These are phyloP conservation scores for Tillandsia leiboldiana DNA, from an alignment of 176 grass and related monocot species.

Conservation along the genomic window DNA sequence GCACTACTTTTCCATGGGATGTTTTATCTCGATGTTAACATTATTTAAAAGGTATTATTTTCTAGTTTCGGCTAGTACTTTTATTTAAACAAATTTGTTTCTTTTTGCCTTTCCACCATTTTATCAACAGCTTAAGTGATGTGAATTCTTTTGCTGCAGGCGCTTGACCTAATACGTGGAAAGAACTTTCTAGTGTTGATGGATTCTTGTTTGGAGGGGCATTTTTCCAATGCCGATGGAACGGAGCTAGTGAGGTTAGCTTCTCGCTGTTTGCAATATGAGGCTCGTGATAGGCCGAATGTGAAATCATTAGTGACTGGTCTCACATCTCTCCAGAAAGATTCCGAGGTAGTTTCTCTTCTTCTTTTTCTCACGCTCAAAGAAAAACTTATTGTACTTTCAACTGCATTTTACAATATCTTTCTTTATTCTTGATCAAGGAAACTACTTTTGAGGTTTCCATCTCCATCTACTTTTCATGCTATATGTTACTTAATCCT, in stretches of 20 bases:
- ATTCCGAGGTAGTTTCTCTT: constrained; percentile 41
- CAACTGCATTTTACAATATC: constrained; percentile 8
- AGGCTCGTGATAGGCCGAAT: constrained; percentile 64
- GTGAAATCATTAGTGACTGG: constrained; percentile 56
- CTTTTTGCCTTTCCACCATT: too few species aligned
- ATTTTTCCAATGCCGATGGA: constrained; percentile 69
- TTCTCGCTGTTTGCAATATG: constrained; percentile 76
- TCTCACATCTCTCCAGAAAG: constrained; percentile 67
- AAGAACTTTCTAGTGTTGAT: constrained; percentile 57
- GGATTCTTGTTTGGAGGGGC: constrained; percentile 90
- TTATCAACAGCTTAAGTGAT: neutral
- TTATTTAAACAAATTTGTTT: too few species aligned
- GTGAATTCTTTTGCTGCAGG: constrained; percentile 31
- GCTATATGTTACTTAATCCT: constrained; percentile 15
- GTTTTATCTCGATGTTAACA: too few species aligned
- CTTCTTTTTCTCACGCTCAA: neutral
- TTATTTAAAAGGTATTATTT: too few species aligned
- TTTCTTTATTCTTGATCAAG: constrained; percentile 8
- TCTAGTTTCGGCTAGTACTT: too few species aligned
- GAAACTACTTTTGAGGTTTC: neutral
- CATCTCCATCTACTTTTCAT: neutral
- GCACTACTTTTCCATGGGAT: neutral
- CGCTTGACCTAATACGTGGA: constrained; percentile 73
- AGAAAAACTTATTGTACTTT: constrained; percentile 7
- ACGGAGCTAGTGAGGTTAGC: constrained; percentile 59